Evolutionary conservation across 306 rosid genomes (phyloP).

Genomic region (Glycine tomentella): DNA sequence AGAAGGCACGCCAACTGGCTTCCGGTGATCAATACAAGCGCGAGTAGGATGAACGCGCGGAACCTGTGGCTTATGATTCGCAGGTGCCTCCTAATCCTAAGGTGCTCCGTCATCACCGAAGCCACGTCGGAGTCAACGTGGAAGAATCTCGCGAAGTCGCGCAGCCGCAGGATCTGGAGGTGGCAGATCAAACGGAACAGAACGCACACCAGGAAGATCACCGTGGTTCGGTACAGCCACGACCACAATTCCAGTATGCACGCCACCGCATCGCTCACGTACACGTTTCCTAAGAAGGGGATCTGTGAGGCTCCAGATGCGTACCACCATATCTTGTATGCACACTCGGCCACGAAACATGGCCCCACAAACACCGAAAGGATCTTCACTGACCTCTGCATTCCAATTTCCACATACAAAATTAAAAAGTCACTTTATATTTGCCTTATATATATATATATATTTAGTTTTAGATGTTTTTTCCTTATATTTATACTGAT

Average conservation of each 20-base stretch:
- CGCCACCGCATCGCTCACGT: slow-evolving; percentile 69
- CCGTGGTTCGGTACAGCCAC: slow-evolving; percentile 80
- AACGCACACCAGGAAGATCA: slow-evolving; percentile 82
- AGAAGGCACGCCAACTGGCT: slow-evolving; percentile 82
- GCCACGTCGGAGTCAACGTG: slow-evolving; percentile 78
- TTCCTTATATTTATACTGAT: no score
- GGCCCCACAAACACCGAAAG: slow-evolving; percentile 67
- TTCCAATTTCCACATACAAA: neutral
- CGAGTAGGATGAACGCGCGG: slow-evolving; percentile 69
- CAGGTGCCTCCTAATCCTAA: slow-evolving; percentile 80
- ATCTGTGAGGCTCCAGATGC: slow-evolving; percentile 83
- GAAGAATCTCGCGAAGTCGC: slow-evolving; percentile 75
- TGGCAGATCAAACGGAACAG: slow-evolving; percentile 88
- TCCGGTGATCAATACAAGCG: slow-evolving; percentile 66
- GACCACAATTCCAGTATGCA: slow-evolving; percentile 81
- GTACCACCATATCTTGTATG: slow-evolving; percentile 98
- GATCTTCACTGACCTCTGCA: slow-evolving; percentile 75
- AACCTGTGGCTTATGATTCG: slow-evolving; percentile 89
- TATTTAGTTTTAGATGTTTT: no score
- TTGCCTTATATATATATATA: no score
- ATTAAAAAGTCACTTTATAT: neutral
- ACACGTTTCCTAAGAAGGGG: slow-evolving; percentile 74
- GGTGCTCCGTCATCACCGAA: slow-evolving; percentile 80
- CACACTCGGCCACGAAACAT: slow-evolving; percentile 72
- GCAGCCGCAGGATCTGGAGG: slow-evolving; percentile 84